Evolutionary conservation across 495 filamentous ascomycete species (phyloP).

Genomic region (Cercophora newfieldiana): DNA sequence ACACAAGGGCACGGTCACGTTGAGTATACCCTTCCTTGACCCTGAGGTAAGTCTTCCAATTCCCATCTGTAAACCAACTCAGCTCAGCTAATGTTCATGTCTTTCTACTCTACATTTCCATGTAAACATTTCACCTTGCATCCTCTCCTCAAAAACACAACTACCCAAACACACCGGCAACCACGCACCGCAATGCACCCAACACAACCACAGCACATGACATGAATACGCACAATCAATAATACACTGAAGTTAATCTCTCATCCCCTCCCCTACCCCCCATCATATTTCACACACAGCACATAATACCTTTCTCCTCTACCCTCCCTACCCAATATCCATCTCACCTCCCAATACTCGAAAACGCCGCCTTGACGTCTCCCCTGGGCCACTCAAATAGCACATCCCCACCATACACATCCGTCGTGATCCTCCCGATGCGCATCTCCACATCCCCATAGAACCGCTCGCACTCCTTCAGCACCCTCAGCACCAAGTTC

Average conservation of each 20-base stretch:
- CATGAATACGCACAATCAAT: conserved; percentile 2
- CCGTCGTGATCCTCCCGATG: conserved; percentile 60
- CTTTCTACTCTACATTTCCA: too few species aligned
- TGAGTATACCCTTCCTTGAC: too few species aligned
- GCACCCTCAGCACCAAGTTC: conserved; percentile 71
- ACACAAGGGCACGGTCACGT: too few species aligned
- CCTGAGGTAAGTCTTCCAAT: too few species aligned
- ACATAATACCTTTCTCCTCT: neutral
- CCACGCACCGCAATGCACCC: neutral
- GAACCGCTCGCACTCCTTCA: conserved; percentile 75
- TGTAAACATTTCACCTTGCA: neutral
- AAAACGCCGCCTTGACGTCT: conserved; percentile 55
- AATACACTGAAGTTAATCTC: conserved; percentile 1
- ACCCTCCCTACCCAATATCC: neutral
- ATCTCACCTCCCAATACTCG: conserved; percentile 39
- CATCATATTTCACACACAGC: neutral
- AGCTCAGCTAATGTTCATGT: too few species aligned
- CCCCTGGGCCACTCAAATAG: conserved; percentile 55
- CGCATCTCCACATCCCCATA: conserved; percentile 75
- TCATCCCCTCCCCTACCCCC: neutral
- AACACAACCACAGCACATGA: neutral
- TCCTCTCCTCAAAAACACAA: neutral
- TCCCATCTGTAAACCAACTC: too few species aligned
- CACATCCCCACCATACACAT: conserved; percentile 57
- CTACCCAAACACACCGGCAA: neutral